A percentile compares a stretch with the other conserved stretches of the same genome.
These are phyloP conservation scores for Steccherinum ochraceum DNA, from an alignment of 768 basidiomycete species.

Conservation along the genomic window DNA sequence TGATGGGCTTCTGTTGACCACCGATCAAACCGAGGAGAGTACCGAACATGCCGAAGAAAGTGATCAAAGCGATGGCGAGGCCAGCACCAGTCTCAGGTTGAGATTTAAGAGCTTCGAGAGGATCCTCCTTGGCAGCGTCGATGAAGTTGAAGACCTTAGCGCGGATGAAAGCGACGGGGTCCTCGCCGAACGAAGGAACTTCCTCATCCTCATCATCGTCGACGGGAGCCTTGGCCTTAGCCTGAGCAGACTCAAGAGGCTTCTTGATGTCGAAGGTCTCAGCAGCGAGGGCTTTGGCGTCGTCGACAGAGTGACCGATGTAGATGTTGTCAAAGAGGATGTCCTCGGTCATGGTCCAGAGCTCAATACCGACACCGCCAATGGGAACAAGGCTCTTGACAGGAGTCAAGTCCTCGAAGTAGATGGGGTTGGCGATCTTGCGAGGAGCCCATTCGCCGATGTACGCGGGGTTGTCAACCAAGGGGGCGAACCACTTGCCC, in stretches of 20 bases:
- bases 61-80: conserved; percentile 66
- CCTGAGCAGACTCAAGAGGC: conserved; percentile 59
- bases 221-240: conserved; percentile 40
- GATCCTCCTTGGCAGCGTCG: conserved; percentile 68
- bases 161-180: conserved; percentile 78
- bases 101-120: conserved; percentile 75
- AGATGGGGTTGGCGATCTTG: conserved; percentile 86
- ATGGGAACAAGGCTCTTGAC: conserved; percentile 83
- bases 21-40: conserved; percentile 76
- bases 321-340: conserved; percentile 94
- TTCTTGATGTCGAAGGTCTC: conserved; percentile 95
- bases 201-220: conserved; percentile 38
- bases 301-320: conserved; percentile 81
- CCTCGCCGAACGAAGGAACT: conserved; percentile 51
- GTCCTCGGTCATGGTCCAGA: conserved; percentile 99
- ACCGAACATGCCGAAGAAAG: conserved; percentile 81
- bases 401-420: conserved; percentile 83
- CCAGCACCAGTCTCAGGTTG: conserved; percentile 85
- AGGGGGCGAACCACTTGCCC: conserved; percentile 95
- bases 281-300: conserved; percentile 75
- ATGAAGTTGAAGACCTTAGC: conserved; percentile 75
- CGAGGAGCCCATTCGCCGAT: conserved; percentile 91
- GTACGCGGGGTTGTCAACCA: conserved; percentile 97
- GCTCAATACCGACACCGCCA: conserved; percentile 93
- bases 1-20: conserved; percentile 61